Evolutionary conservation across 805 yeast genomes (phyloP).

Genomic region (Starmerella davenportii): DNA sequence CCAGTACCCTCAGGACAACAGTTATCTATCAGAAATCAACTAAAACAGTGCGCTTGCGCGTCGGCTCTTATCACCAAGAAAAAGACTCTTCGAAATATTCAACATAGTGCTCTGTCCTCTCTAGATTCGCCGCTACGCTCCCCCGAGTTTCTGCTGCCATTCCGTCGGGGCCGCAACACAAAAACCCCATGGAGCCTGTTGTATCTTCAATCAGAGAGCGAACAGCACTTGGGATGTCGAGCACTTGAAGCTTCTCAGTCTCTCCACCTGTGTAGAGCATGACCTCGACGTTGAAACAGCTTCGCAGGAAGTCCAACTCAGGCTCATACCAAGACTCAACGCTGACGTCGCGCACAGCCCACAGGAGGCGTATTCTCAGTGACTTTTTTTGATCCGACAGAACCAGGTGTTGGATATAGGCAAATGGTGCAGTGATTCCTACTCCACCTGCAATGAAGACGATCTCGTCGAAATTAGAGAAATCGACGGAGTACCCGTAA

Average conservation of each 20-base stretch:
- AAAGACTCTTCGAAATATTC: slow-evolving; percentile 57
- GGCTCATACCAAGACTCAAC: slow-evolving; percentile 27
- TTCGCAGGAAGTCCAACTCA: slow-evolving; percentile 25
- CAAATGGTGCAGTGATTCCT: slow-evolving; percentile 38
- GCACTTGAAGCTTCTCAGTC: not conserved
- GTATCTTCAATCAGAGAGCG: slow-evolving; percentile 23
- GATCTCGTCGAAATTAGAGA: slow-evolving; percentile 34
- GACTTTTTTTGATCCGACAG: slow-evolving; percentile 30
- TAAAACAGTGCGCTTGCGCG: too few species aligned
- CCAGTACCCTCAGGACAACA: too few species aligned
- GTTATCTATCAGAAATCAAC: too few species aligned
- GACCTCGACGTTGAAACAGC: slow-evolving; percentile 6
- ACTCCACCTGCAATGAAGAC: slow-evolving; percentile 56
- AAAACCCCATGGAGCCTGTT: slow-evolving; percentile 32
- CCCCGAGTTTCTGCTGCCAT: slow-evolving; percentile 41
- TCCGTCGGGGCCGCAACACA: slow-evolving; percentile 45
- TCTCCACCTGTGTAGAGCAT: slow-evolving; percentile 2
- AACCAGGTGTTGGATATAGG: slow-evolving; percentile 9
- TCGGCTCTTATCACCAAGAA: slow-evolving; percentile 42
- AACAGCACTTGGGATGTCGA: slow-evolving; percentile 20
- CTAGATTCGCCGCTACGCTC: slow-evolving; percentile 29
- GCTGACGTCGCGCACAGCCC: slow-evolving; percentile 10
- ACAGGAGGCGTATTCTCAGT: slow-evolving; percentile 11
- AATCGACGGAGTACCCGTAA: slow-evolving; percentile 38
- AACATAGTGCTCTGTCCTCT: slow-evolving; percentile 30